Percentiles rank a stretch among this genome's conserved stretches.
These are phyloP conservation scores for Smallanthus sonchifolius DNA, from an alignment of 129 eudicot species.

Conservation along the genomic window DNA sequence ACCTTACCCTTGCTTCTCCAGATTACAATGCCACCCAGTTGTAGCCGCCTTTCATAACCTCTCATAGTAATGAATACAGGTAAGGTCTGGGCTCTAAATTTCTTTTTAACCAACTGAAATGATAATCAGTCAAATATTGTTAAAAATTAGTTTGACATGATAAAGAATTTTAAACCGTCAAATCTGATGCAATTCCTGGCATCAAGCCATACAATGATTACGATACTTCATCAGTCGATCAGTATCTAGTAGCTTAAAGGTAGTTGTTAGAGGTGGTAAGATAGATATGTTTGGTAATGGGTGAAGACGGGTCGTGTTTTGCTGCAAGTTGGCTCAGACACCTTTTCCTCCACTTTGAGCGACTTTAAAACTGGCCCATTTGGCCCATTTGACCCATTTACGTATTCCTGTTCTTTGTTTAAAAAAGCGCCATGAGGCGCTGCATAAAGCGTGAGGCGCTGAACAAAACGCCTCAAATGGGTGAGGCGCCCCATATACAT, in stretches of 20 bases:
- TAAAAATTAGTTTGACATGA: not conserved
- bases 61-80: not conserved
- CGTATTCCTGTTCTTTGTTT: not conserved
- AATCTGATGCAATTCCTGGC: not conserved
- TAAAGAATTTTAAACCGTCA: not conserved
- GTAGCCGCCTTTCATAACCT: slow-evolving; percentile 8
- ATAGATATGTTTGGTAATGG: not conserved
- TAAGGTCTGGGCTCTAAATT: slow-evolving; percentile 7
- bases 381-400: not conserved
- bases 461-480: no score
- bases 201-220: not conserved
- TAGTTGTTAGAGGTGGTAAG: slow-evolving; percentile 4
- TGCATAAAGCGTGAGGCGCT: no score
- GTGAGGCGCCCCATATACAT: no score
- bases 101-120: not conserved
- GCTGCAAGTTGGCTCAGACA: not conserved
- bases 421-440: no score
- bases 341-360: not conserved
- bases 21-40: slow-evolving; percentile 9
- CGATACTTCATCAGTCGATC: not conserved
- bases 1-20: slow-evolving; percentile 36
- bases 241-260: not conserved
- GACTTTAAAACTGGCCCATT: not conserved
- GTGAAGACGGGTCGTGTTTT: not conserved
- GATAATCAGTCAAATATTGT: not conserved